Conservation (phyloP, 2,329 filamentous ascomycete species). For the Diaporthe batatas region DNA sequence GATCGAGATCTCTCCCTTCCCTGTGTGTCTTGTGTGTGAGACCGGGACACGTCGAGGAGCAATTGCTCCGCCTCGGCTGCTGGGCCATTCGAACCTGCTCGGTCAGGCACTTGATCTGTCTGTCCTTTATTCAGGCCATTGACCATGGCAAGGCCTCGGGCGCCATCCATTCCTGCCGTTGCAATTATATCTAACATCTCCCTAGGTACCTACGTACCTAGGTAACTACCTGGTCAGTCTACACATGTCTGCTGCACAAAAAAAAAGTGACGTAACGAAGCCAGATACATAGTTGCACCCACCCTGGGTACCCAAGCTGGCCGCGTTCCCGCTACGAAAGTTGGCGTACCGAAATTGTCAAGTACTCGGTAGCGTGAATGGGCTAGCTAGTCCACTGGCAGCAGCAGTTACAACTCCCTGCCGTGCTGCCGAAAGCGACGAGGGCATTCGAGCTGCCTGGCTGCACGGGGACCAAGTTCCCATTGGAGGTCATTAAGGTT, state of each 20-base stretch:
- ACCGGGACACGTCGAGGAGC: background rate
- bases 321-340: background rate
- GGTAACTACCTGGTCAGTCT: too few relatives aligned
- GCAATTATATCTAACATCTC: too few relatives aligned
- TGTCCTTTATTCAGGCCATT: background rate
- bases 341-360: background rate
- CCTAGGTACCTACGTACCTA: too few relatives aligned
- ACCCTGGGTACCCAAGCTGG: background rate
- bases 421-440: background rate
- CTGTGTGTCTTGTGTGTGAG: background rate
- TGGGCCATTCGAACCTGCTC: background rate
- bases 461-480: background rate
- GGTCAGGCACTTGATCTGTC: background rate
- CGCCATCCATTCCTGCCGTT: background rate
- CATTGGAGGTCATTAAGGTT: constrained; percentile 2
- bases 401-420: background rate
- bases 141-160: background rate
- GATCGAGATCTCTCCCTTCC: constrained; percentile 26
- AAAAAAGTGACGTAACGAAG: constrained; percentile 10
- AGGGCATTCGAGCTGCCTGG: background rate
- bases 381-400: background rate
- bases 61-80: constrained; percentile 11
- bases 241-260: background rate
- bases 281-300: background rate
- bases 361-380: too few relatives aligned